A percentile compares a stretch with the other conserved stretches of the same genome.
Evolutionary conservation across 192 early-diverging fungal genomes (phyloP).

Genomic region (Entomortierella chlamydospora): DNA sequence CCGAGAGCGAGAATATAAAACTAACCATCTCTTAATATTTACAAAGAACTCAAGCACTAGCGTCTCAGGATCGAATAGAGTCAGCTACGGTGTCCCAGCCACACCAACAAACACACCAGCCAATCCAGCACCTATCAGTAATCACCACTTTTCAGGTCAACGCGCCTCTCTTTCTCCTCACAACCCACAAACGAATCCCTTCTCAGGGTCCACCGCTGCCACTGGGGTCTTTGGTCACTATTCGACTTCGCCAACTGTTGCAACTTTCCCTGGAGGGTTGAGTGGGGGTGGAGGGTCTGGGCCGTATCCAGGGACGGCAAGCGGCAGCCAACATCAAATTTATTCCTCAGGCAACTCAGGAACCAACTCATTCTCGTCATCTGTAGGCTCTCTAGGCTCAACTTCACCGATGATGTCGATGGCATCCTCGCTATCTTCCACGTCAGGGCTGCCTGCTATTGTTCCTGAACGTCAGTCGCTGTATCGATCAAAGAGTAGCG

Average conservation of each 20-base stretch:
- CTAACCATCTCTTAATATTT: neutral
- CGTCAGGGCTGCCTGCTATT: slow-evolving; percentile 45
- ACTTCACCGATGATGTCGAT: slow-evolving; percentile 51
- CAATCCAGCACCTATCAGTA: slow-evolving; percentile 46
- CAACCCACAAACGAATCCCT: slow-evolving; percentile 11
- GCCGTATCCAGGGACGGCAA: slow-evolving; percentile 6
- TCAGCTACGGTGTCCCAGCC: slow-evolving; percentile 34
- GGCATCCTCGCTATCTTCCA: slow-evolving; percentile 44
- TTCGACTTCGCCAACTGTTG: slow-evolving; percentile 40
- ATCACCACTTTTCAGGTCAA: slow-evolving; percentile 33
- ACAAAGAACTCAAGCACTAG: slow-evolving; percentile 50
- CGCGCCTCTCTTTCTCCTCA: slow-evolving; percentile 37
- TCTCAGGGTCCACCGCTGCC: neutral
- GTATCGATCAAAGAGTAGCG: slow-evolving; percentile 51
- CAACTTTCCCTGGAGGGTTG: slow-evolving; percentile 28
- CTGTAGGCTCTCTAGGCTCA: slow-evolving; percentile 37
- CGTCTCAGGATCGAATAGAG: slow-evolving; percentile 30
- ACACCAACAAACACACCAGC: slow-evolving; percentile 52
- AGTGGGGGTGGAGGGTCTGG: slow-evolving; percentile 9
- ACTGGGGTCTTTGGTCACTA: slow-evolving; percentile 20
- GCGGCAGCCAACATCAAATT: slow-evolving; percentile 7
- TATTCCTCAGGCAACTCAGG: slow-evolving; percentile 42
- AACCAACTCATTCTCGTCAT: slow-evolving; percentile 43
- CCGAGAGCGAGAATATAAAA: neutral
- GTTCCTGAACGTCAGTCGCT: slow-evolving; percentile 48